Evolutionary conservation across 495 filamentous ascomycete genomes (phyloP), one percentile per base, ranked within the genome.

Genomic region (Platismatia glauca): DNA sequence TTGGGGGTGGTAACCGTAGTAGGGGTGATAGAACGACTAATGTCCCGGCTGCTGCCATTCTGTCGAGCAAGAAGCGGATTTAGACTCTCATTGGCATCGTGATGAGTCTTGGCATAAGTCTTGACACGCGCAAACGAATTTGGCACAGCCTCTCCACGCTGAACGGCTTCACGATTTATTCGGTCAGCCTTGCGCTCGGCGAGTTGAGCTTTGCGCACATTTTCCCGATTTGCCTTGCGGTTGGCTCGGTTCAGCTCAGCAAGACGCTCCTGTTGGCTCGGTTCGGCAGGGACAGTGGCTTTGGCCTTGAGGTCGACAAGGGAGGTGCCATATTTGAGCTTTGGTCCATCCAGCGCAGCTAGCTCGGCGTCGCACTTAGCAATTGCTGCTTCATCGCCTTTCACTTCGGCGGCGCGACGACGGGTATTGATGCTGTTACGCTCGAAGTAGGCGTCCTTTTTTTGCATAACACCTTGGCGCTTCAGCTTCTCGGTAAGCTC

Each of bases 171-270:
- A 34, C 84, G 80, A 24, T 64, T 52, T 20, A 68, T 50, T 3
- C 64, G 59, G n/a, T 81, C 80, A 15, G 80, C 81, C 48, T 81
- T 81, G 20, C 86, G 79, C 77, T 97, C 93, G 64, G 83, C 84
- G 29, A 94, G 75, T 72, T 95, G 89, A 8, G 92, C 91, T 72
- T 88, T 86, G 57, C 92, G 89, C 11, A 95, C 85, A 27, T 87
- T 84, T 66, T 95, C 88, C 20, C 82, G 79, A 69, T 95, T 95
- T 64, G 83, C 81, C 59, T 84, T 84, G 55, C 91, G 87, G 75
- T 94, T 94, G 66, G 84, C 82, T 4, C 79, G 73, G 73, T 96
- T 97, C 69, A 93, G 70, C 46, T 83, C 77, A 18, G 86, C 86
- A 12, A 96, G 79, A 41, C 86, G 86, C 63, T 95, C 88, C 72